Evolutionary conservation across 225 moss, liverwort and hornwort genomes (phyloP).

Genomic region (Asterella californica): DNA sequence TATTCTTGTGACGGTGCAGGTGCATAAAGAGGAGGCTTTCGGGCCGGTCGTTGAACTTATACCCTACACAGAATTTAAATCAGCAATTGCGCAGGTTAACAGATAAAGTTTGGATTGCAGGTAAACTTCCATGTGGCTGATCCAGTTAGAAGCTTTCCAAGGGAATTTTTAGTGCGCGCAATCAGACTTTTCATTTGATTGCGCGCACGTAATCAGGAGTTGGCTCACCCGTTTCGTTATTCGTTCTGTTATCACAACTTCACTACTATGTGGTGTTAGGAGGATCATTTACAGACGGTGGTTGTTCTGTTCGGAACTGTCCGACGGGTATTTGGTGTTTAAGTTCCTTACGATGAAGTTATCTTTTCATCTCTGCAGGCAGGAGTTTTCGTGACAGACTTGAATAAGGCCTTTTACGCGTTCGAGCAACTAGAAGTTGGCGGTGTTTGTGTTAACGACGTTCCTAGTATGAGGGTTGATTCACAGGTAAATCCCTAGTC

Average conservation of each 20-base stretch:
- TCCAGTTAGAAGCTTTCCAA: background rate
- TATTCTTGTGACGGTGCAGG: slow-evolving; percentile 11
- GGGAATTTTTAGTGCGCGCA: background rate
- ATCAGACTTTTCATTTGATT: background rate
- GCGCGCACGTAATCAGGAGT: too few species aligned
- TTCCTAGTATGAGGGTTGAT: slow-evolving; percentile 45
- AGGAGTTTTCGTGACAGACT: slow-evolving; percentile 42
- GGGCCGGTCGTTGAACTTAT: slow-evolving; percentile 42
- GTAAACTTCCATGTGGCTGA: slow-evolving; percentile 7
- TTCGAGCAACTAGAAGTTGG: slow-evolving; percentile 53
- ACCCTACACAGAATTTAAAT: slow-evolving; percentile 31
- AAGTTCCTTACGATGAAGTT: background rate
- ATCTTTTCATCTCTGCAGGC: slow-evolving; percentile 25
- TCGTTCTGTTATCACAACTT: background rate
- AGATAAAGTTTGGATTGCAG: slow-evolving; percentile 45
- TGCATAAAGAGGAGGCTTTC: slow-evolving; percentile 42
- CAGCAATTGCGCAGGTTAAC: slow-evolving; percentile 39
- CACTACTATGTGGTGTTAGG: background rate
- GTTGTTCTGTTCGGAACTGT: background rate
- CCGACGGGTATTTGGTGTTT: background rate
- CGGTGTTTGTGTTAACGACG: slow-evolving; percentile 48
- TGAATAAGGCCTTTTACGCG: slow-evolving; percentile 53
- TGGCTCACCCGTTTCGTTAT: background rate
- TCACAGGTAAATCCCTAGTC: slow-evolving; percentile 29
- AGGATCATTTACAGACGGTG: too few species aligned